Conservation (phyloP, 192 early-diverging fungal species). For the Lobosporangium transversale region DNA sequence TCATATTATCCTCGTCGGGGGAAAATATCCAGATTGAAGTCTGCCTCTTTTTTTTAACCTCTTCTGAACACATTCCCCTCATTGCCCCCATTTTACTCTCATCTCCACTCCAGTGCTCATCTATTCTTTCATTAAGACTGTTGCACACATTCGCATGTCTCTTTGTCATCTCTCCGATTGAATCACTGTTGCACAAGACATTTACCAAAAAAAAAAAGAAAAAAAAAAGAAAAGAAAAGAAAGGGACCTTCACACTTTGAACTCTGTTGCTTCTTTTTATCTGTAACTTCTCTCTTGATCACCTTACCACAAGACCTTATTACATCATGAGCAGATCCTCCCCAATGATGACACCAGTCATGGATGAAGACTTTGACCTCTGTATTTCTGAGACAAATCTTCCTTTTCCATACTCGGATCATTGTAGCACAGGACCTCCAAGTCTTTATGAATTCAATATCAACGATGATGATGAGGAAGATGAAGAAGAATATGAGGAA, state of each 20-base stretch:
- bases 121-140: neutral
- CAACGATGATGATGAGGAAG: constrained; percentile 11
- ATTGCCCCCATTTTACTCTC: neutral
- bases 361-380: constrained; percentile 53
- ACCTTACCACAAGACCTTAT: neutral
- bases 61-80: neutral
- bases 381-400: constrained; percentile 50
- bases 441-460: constrained; percentile 44
- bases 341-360: constrained; percentile 15
- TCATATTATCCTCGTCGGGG: too few relatives aligned
- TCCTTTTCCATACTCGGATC: constrained; percentile 51
- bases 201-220: too few relatives aligned
- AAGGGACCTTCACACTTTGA: neutral
- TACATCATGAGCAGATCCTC: constrained; percentile 27
- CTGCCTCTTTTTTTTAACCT: neutral
- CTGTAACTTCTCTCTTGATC: neutral
- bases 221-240: too few relatives aligned
- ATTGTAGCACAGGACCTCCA: constrained; percentile 50
- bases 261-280: neutral
- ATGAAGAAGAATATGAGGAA: constrained; percentile 7
- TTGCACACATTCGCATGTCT: neutral
- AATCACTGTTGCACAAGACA: too few relatives aligned
- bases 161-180: too few relatives aligned
- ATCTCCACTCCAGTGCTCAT: neutral
- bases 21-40: neutral